Evolutionary conservation across 1,139 yeast species (phyloP), one percentile per base, ranked within the genome.

Genomic region (Sugiyamaella pinicola): DNA sequence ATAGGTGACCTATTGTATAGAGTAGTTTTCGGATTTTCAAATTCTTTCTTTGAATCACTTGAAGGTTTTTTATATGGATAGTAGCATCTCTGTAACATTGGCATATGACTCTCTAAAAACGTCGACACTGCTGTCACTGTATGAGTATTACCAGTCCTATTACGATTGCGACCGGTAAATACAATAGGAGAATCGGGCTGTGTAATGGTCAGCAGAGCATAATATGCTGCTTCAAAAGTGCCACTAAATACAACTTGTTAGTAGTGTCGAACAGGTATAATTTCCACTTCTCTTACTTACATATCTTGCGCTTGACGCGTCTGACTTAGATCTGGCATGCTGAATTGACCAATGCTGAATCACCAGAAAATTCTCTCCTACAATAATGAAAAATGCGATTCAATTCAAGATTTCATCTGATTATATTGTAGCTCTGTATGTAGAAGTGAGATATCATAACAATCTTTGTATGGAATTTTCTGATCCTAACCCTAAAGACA

Each of bases 221-320:
- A 56, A 49, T 59, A 63, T 10, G 66, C 67, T n/a, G 66, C 62
- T 55, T 63, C 66, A 50, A 58, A 63, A n/a, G 67, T 61, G 40
- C 47, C 54, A 38, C 54, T 51, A 31, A 4, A 5, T 4, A n/a
- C n/a, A 26, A 7, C 31, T 26, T 26, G 31, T 26, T 26, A 26
- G 12, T 26, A n/a, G 31, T 26, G n/a, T 7, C 12, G 10, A 26
- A 10, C 31, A 9, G n/a, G 9, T 26, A 26, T 26, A 10, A 3
- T 21, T 43, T 24, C 12, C 26, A 31, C 2, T 18, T 13, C 46
- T 17, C 26, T n/a, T 17, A 46, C 49, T 37, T 38, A 46, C 49
- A 46, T 13, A 17, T 46, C 37, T 17, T 46, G 49, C 26, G 38
- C 31, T 40, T 46, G 35, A 35, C 49, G 49, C 43, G 49, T 46